Evolutionary conservation across 768 basidiomycete species (phyloP), one percentile per base, ranked within the genome.

Genomic region (Clitopilus passeckerianus): DNA sequence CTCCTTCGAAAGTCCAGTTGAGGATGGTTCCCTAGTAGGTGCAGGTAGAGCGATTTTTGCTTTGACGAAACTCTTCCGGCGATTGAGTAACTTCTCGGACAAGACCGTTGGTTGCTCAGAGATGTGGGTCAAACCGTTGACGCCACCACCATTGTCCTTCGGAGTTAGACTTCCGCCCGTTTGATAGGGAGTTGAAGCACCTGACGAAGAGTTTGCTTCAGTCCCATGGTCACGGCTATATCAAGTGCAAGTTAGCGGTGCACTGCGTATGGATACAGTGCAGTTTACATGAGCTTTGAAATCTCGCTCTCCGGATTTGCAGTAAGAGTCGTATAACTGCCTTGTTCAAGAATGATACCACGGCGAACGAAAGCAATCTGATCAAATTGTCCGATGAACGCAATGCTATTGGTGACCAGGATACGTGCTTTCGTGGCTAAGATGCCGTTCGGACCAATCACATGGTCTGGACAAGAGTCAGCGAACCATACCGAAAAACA

Each of bases 381-480:
- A 66, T 95, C 90, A 57, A 92, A 91, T 58, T 91, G 77, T 53
- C 81, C 80, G 37, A 95, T 77, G 67, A 91, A 95, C n/a, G 92
- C 82, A 56, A 95, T 85, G 59, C 86, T 87, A 70, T 96, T 95
- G 43, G 93, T 96, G 55, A 94, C 91, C 4, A 95, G 74, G 57
- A 95, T 80, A 27, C 94, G 80, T 9, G 93, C 93, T 71, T 95
- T 95, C 15, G 84, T 81, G 7, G 89, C 83, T 33, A 96, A 84
- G 0, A 96, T 66, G 57, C 94, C 94, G 60, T 85, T 76, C 1
- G 93, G 93, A 1, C 94, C 94, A 57, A 96, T 89, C 37, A 95
- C 90, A 54, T 91, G 80, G 65, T 94, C 93, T 90, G 12, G 43
- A 30, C 4, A 30, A 30, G 27, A 7, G 27, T 30, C 27, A 30